Evolutionary conservation across 345 rosid genomes (phyloP), one percentile per base, ranked within the genome.

Genomic region (Toxicodendron radicans): DNA sequence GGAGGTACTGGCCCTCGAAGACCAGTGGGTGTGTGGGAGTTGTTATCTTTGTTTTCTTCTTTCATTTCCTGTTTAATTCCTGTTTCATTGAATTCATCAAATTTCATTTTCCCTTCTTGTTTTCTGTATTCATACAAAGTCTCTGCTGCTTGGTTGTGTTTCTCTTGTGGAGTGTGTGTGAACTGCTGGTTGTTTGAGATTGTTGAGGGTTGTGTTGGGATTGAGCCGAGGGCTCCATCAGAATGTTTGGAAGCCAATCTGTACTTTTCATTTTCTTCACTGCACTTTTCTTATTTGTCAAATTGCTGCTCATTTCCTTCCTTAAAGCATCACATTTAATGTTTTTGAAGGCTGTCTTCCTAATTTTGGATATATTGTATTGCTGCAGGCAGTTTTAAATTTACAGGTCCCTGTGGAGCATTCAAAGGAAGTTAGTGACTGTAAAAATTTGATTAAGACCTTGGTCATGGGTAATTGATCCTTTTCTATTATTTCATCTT

Each of bases 381-480:
- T 71, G 74, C 77, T 84, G 94, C 99, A 95, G 99, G 98, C 99
- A 68, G 98, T 95, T 85, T 75, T 95, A 72, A 91, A 95, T 80
- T 74, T 93, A 89, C 99, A 95, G 91, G 95, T 91, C 71, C 97
- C 99, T 7, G 86, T 87, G 61, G 99, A 95, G 78, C 99, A 93
- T 89, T 90, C 97, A 35, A 95, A 95, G 88, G 99, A 95, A 86
- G 97, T 95, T 74, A 91, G 86, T 88, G 99, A 95, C 75, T 93
- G 97, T 76, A 95, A 95, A 82, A 91, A 89, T 85, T 84, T 95
- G 82, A 93, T 95, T 79, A 95, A 88, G 95, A 95, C 99, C 62
- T 86, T 95, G 84, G 98, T 95, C 82, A 92, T 93, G 93, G 99
- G 99, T 95, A 93, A 84, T 82, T 57, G 56, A 79, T 76, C 65